Conservation (phyloP, 208 protist genomes). For the Trypanosoma theileri region DNA sequence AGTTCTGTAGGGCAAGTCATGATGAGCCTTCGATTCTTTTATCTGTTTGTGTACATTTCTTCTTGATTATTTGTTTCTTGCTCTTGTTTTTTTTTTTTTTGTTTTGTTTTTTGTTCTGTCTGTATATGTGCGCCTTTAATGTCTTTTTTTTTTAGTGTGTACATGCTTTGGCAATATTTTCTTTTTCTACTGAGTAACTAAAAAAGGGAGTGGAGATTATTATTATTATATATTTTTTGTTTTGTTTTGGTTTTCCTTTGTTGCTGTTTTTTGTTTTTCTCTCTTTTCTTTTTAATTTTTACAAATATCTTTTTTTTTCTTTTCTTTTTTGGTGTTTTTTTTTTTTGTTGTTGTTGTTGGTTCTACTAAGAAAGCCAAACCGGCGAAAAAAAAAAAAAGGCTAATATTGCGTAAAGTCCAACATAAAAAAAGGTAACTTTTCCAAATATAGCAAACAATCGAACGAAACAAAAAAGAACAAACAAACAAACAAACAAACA, state of each 20-base stretch:
- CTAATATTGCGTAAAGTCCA: neutral
- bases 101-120: neutral
- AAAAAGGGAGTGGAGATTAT: too few relatives aligned
- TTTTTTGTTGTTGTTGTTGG: neutral
- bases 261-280: neutral
- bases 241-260: neutral
- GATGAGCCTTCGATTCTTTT: slow-evolving; percentile 6
- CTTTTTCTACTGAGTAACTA: too few relatives aligned
- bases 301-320: neutral
- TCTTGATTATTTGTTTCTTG: neutral
- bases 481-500: too few relatives aligned
- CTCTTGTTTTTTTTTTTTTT: neutral
- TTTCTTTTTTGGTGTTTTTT: neutral
- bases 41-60: neutral
- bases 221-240: neutral
- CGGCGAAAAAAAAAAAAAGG: slow-evolving; percentile 8
- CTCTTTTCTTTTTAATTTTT: neutral
- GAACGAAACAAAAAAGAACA: too few relatives aligned
- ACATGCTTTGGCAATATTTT: too few relatives aligned
- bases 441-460: too few relatives aligned
- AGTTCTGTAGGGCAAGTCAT: neutral
- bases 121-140: too few relatives aligned
- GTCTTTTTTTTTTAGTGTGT: neutral
- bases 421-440: too few relatives aligned
- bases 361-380: neutral